Percentiles rank a stretch among this genome's conserved stretches.
phyloP scores from a whole-genome alignment of 495 filamentous ascomycete genomes.

The Clohesyomyces aquaticus region DNA sequence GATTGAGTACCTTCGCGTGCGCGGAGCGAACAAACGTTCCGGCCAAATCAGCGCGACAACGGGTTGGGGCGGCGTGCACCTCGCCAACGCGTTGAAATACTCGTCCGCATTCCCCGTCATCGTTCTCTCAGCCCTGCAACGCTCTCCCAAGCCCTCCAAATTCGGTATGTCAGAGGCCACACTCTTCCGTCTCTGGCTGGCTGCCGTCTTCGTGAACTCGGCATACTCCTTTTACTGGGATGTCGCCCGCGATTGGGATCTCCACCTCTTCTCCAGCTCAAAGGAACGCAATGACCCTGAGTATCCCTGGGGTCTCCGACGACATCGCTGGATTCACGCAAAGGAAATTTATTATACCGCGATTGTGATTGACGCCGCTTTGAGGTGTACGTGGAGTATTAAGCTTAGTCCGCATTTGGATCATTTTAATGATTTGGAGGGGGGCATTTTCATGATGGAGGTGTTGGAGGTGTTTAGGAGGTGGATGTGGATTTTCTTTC shows the following conservation, averaged over 20 bases:
- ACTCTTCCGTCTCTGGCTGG: conserved; percentile 62
- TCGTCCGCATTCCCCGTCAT: conserved; percentile 90
- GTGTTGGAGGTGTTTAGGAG: conserved; percentile 80
- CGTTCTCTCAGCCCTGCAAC: conserved; percentile 71
- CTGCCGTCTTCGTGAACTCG: conserved; percentile 73
- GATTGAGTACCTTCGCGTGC: conserved; percentile 80
- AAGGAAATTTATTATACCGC: conserved; percentile 79
- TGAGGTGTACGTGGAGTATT: conserved; percentile 88
- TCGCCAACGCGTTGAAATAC: conserved; percentile 94
- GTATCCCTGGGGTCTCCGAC: conserved; percentile 77
- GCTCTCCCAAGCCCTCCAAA: conserved; percentile 63
- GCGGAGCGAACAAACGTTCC: conserved; percentile 48
- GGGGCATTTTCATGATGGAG: conserved; percentile 84
- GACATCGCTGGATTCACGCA: conserved; percentile 68
- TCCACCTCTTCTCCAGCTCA: conserved; percentile 70
- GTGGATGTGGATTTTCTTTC: conserved; percentile 97
- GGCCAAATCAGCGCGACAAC: conserved; percentile 47
- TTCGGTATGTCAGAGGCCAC: conserved; percentile 60
- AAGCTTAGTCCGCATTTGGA: conserved; percentile 80
- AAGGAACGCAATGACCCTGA: conserved; percentile 57
- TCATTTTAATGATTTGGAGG: conserved; percentile 81
- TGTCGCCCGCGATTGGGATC: conserved; percentile 93
- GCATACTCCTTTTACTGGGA: conserved; percentile 98
- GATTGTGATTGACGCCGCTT: conserved; percentile 73
- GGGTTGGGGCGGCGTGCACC: conserved; percentile 78